A percentile compares a stretch with the other conserved stretches of the same genome.
phyloP scores from a whole-genome alignment of 2,329 filamentous ascomycete genomes.

The Aspergillus spinulosporus region DNA sequence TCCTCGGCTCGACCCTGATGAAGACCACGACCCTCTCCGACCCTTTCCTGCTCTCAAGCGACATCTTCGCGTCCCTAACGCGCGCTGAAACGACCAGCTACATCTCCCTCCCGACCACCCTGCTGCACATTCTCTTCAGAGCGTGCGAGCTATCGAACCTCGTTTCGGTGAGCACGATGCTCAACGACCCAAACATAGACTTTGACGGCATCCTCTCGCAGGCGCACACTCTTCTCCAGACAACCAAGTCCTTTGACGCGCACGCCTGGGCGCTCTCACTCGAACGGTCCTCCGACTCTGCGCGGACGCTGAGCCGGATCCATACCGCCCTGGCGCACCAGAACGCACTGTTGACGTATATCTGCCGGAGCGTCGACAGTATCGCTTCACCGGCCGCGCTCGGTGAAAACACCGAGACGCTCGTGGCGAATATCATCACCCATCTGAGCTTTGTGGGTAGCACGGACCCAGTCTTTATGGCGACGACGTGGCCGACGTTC shows the following conservation, averaged over 20 bases:
- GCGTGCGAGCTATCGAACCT: slow-evolving; percentile 9
- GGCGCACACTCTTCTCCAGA: not conserved
- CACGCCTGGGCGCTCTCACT: not conserved
- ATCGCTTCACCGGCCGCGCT: not conserved
- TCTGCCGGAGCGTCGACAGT: not conserved
- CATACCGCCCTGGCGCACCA: not conserved
- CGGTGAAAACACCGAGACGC: not conserved
- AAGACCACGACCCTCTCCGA: not conserved
- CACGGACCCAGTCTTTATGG: slow-evolving; percentile 10
- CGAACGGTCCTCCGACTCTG: not conserved
- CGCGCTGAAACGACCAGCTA: slow-evolving; percentile 8
- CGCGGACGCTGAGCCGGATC: not conserved
- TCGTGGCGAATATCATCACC: not conserved
- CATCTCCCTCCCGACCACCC: slow-evolving; percentile 3
- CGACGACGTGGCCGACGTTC: slow-evolving; percentile 13
- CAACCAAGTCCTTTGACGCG: not conserved
- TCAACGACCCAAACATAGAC: not conserved
- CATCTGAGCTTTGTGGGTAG: not conserved
- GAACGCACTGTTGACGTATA: not conserved
- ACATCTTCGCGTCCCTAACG: slow-evolving; percentile 1
- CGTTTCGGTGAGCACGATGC: not conserved
- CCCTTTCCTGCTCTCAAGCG: not conserved
- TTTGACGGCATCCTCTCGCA: not conserved
- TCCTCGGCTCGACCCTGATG: not conserved
- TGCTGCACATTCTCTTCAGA: slow-evolving; percentile 10